Conservation (phyloP, 2,329 filamentous ascomycete genomes). For the Trichoderma cornu-damae region DNA sequence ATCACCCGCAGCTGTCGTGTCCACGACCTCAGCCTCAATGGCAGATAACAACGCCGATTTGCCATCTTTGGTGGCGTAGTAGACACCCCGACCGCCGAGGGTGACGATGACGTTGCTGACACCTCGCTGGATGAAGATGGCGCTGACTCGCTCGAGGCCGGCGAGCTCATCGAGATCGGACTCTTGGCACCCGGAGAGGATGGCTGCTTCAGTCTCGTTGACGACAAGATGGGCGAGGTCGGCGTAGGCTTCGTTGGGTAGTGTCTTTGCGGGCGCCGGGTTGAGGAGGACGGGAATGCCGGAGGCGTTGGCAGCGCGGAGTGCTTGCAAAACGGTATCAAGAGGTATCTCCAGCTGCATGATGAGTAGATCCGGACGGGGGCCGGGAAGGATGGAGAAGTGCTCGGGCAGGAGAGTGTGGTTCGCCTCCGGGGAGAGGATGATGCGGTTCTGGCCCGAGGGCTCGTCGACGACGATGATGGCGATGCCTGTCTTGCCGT, state of each 20-base stretch:
- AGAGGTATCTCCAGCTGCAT: constrained; percentile 76
- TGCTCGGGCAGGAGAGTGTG: constrained; percentile 39
- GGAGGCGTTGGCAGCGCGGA: constrained; percentile 45
- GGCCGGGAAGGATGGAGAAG: constrained; percentile 32
- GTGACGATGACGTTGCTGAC: constrained; percentile 79
- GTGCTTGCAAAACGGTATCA: constrained; percentile 57
- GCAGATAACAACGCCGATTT: constrained; percentile 52
- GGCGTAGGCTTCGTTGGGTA: constrained; percentile 62
- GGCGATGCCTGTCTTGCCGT: constrained; percentile 61
- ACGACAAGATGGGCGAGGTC: constrained; percentile 75
- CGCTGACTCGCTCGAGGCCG: constrained; percentile 45
- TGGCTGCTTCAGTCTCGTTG: constrained; percentile 83
- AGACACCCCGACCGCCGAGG: constrained; percentile 74
- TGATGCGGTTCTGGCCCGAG: constrained; percentile 70
- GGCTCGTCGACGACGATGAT: constrained; percentile 71
- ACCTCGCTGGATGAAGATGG: constrained; percentile 61
- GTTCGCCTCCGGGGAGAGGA: constrained; percentile 69
- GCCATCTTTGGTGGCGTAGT: constrained; percentile 48
- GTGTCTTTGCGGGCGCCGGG: constrained; percentile 67
- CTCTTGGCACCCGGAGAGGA: constrained; percentile 56
- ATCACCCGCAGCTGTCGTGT: constrained; percentile 91
- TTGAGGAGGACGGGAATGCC: constrained; percentile 70
- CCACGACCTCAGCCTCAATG: constrained; percentile 69
- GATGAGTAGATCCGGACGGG: constrained; percentile 58
- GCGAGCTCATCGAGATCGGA: constrained; percentile 43